Base-by-base conservation (phyloP, 768 basidiomycete genomes). In the Dentipellis sp. region DNA sequence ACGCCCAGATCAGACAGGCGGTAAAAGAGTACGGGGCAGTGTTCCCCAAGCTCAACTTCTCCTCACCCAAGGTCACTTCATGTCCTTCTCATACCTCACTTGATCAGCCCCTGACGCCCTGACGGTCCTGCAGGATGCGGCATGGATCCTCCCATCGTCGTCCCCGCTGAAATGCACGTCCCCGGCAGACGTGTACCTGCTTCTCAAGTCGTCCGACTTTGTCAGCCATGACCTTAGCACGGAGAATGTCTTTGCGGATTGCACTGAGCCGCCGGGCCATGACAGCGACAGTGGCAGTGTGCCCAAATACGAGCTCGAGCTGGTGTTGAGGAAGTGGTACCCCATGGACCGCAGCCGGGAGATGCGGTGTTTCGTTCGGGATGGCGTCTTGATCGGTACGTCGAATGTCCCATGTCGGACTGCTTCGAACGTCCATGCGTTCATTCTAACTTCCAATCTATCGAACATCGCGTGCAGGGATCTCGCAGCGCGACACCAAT, bases 1-100 rank as follows among this genome's bases (percentile, higher is more conserved):
- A 94, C 63, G 70, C 72, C 12, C 73, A 73, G 56, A 94, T 97
- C 58, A 72, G 89, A 50, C 67, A 72, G 12, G 78, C 76, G 36
- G 74, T 97, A n/a, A 63, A 71, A 47, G 69, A 78, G 55, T 94
- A 89, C 67, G 88, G 82, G 2, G 86, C 86, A 6, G 86, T 95
- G 29, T 98, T 98, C 67, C 94, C 94, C 0, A 98, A 98, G 71
- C 82, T 98, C 55, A 97, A 97, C 65, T 97, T 94, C 72, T 91
- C 93, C 6, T 86, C 91, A n/a, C 94, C 94, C 12, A 88, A 86
- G 74, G 94, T 88, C 57, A 56, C 29, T 29, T 29, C 29, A 29
- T 29, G 6, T 29, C 29, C 29, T 29, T 29, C 29, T 6, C 29
- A 6, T 29, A 29, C 29, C 6, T 6, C 29, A 29, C 6, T 29